Evolutionary conservation across 1,284 basidiomycete genomes (phyloP), one percentile per base, ranked within the genome.

Genomic region (Austroboletus olivaceoglutinosus): DNA sequence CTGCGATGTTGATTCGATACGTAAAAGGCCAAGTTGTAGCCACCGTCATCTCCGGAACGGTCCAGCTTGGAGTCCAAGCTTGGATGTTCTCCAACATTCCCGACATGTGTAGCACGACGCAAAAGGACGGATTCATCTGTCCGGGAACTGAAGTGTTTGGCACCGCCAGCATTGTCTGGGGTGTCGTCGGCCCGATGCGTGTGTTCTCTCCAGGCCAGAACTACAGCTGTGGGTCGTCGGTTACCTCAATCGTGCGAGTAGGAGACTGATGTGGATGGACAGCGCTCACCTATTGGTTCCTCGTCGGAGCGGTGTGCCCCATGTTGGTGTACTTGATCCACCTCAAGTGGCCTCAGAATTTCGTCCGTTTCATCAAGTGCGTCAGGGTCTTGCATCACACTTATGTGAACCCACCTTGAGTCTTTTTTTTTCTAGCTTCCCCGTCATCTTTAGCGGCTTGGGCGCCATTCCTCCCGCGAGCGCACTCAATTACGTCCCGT

Each of bases 401-500:
- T 16, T 34, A 9, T 13, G 15, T 34, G 9, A 5, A 13, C 15
- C 9, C 8, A 9, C 5, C 15, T 34, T 6, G 15, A 6, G 19
- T 3, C 2, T 5, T 2, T 16, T 5, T 3, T 22, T 15, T 16
- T 16, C 2, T 22, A 75, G 73, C 60, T 73, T 76, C 62, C 78
- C 78, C 0, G 73, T 85, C 48, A 69, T 82, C 38, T 75, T 85
- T 54, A 76, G 73, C 41, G 80, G 82, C 2, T 73, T 76, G 0
- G 71, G 72, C 2, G 58, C 66, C 31, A 80, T 86, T 43, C 83
- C 85, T 5, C 75, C 75, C 7, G 76, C 76, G 18, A 72, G 54
- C 23, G 75, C 75, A 6, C 44, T 71, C 34, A 78, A 78, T 62
- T 77, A 72, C 53, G 74, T 78, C 13, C 67, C 76, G 0, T 79